A percentile compares a stretch with the other conserved stretches of the same genome.
Evolutionary conservation across 176 grass and related monocot genomes (phyloP).

Genomic region (Guadua angustifolia): DNA sequence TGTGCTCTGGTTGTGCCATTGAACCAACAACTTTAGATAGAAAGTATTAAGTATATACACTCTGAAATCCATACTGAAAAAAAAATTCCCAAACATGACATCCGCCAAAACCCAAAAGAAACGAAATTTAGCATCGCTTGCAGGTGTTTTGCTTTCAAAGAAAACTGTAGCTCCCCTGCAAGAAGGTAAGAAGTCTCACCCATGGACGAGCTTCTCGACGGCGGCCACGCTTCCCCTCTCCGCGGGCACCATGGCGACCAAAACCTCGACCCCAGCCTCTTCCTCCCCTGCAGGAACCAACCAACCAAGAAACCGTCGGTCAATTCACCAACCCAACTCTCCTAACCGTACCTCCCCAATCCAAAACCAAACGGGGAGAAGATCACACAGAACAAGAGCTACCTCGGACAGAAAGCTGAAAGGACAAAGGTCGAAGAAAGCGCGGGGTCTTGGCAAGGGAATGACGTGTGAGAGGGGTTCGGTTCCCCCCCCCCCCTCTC

Average conservation of each 20-base stretch:
- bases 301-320: background rate
- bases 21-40: background rate
- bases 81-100: background rate
- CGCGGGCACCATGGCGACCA: constrained; percentile 32
- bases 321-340: background rate
- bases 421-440: background rate
- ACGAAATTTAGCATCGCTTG: background rate
- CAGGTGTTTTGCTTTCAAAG: background rate
- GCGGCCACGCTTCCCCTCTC: constrained; percentile 24
- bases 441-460: too few species aligned
- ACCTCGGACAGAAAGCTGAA: constrained; percentile 13
- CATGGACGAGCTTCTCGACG: constrained; percentile 36
- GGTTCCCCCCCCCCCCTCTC: background rate
- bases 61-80: background rate
- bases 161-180: background rate
- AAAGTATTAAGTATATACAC: too few species aligned
- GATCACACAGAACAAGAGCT: background rate
- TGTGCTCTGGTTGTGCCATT: too few species aligned
- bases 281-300: constrained; percentile 23
- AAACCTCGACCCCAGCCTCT: background rate
- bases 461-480: background rate
- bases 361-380: background rate
- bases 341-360: background rate
- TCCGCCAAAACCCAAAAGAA: background rate
- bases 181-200: constrained; percentile 18